Base-by-base conservation (phyloP, 1,284 basidiomycete species). In the Cryptococcus depauperatus region DNA sequence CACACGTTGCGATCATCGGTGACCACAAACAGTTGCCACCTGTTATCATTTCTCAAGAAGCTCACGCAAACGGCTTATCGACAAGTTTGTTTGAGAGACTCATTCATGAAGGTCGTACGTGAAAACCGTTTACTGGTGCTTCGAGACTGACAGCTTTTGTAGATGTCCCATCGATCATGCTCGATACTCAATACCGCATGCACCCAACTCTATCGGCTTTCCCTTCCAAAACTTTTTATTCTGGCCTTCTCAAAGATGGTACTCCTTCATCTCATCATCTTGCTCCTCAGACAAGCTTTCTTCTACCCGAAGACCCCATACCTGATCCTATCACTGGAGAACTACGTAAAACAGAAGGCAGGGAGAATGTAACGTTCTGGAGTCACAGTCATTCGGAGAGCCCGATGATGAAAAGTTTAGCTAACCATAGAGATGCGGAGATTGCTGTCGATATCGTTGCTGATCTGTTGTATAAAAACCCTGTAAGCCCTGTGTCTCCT, bases 11-110 rank as follows among this genome's bases (percentile, higher is more conserved):
- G 3, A 79, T 96, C 43, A 92, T 96, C 52, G 92, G 91, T 25
- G 92, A 96, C 71, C 92, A 96, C 70, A 92, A 92, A 66, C 92
- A 96, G 66, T 75, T 95, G n/a, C 88, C 91, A 18, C 89, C 92
- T 0, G 81, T 95, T 44, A 87, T 93, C 50, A 76, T 79, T 7
- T 85, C 80, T 55, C 74, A 75, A 30, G 79, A 83, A 58, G 86
- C 84, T 1, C 76, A 79, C 58, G 70, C 75, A 16, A 78, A 79
- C 18, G 88, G 86, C 1, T 74, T 92, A 14, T 81, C 81, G 1
- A 77, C 80, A 16, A 89, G 85, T 69, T 74, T 96, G 23, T 96
- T 96, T 56, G 91, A 96, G 68, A 75, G 91, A 25, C 74, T 96
- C 40, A 85, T 85, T 13, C 76, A 82, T 55, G 83, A 87, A 75